A percentile compares a stretch with the other conserved stretches of the same genome.
Conservation (phyloP, 2,329 filamentous ascomycete species). For the Remersonia thermophila region DNA sequence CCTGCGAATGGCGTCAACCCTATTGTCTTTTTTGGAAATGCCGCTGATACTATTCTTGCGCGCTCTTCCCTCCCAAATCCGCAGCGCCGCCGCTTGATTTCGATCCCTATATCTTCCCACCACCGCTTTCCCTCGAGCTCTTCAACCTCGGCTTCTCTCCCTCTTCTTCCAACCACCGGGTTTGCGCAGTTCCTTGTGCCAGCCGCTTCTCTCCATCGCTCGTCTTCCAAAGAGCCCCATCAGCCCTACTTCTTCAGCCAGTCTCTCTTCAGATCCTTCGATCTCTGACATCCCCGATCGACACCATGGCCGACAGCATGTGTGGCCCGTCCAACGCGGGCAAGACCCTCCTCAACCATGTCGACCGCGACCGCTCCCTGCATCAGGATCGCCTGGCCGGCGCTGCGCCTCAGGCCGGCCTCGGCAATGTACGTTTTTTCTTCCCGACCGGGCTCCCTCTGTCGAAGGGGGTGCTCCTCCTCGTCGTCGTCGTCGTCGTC, state of each 20-base stretch:
- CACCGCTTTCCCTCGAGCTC: slow-evolving; percentile 4
- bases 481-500: too few relatives aligned
- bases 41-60: background rate
- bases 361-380: slow-evolving; percentile 53
- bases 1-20: slow-evolving; percentile 4
- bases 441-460: too few relatives aligned
- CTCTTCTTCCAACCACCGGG: too few relatives aligned
- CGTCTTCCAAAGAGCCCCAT: too few relatives aligned
- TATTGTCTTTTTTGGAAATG: slow-evolving; percentile 4
- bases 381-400: slow-evolving; percentile 55
- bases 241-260: too few relatives aligned
- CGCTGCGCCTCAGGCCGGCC: slow-evolving; percentile 6
- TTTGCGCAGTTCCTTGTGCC: too few relatives aligned
- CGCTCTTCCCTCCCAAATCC: slow-evolving; percentile 1
- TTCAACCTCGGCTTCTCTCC: background rate
- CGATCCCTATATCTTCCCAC: background rate
- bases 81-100: background rate
- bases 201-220: too few relatives aligned
- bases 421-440: slow-evolving; percentile 17
- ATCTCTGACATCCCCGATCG: slow-evolving; percentile 6
- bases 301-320: slow-evolving; percentile 33
- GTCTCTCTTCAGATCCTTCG: too few relatives aligned
- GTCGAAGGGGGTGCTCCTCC: background rate
- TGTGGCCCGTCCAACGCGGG: slow-evolving; percentile 67
- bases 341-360: slow-evolving; percentile 60